A percentile compares a stretch with the other conserved stretches of the same genome.
Conservation (phyloP, 768 basidiomycete genomes). For the Russula sp. region DNA sequence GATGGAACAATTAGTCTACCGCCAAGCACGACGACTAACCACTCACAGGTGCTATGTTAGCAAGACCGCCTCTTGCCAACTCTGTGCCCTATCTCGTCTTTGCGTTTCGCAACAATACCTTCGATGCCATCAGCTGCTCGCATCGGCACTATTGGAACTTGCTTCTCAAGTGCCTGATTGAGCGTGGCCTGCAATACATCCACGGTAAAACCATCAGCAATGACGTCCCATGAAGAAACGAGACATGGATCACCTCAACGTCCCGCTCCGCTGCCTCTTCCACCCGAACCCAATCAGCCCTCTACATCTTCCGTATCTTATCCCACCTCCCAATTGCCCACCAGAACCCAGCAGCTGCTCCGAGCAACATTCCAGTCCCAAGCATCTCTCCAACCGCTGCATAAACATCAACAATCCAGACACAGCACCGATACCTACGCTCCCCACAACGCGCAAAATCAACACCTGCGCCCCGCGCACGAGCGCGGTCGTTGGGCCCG, state of each 20-base stretch:
- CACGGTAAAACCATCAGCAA: too few relatives aligned
- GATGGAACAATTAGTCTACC: too few relatives aligned
- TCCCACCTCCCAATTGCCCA: slow-evolving; percentile 33
- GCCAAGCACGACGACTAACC: too few relatives aligned
- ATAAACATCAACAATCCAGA: slow-evolving; percentile 27
- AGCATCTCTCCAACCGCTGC: slow-evolving; percentile 28
- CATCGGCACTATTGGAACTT: too few relatives aligned
- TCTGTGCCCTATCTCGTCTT: too few relatives aligned
- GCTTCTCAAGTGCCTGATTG: too few relatives aligned
- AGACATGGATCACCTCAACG: slow-evolving; percentile 23
- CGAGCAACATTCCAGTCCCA: slow-evolving; percentile 32
- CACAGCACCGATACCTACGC: slow-evolving; percentile 26
- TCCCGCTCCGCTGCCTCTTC: slow-evolving; percentile 35
- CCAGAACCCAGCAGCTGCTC: slow-evolving; percentile 28
- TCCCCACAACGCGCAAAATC: slow-evolving; percentile 22
- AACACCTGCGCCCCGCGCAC: slow-evolving; percentile 34
- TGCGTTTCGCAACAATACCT: slow-evolving; percentile 21
- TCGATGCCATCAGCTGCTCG: slow-evolving; percentile 30
- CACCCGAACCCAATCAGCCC: slow-evolving; percentile 34
- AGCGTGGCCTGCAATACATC: too few relatives aligned
- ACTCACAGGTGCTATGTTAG: too few relatives aligned
- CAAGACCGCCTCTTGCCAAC: too few relatives aligned
- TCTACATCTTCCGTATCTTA: slow-evolving; percentile 33
- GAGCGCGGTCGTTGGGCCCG: too few relatives aligned
- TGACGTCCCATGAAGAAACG: background rate